Evolutionary conservation across 495 filamentous ascomycete species (phyloP).

Genomic region (Cercophora scortea): DNA sequence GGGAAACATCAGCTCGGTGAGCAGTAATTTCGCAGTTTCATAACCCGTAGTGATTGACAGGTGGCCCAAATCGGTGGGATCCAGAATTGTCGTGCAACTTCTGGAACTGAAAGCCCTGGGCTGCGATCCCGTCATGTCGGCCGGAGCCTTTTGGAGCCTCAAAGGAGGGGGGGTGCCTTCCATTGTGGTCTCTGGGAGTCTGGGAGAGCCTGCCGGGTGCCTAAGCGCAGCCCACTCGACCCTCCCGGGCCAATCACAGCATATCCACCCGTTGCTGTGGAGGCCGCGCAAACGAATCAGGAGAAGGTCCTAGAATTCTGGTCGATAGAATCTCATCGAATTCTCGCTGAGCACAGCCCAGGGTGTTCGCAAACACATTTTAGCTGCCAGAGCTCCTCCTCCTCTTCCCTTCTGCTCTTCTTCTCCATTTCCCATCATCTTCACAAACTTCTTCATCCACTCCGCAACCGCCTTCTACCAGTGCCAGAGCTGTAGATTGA

Average conservation of each 20-base stretch:
- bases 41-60: too few species aligned
- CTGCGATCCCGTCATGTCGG: neutral
- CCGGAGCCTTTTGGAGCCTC: conserved; percentile 15
- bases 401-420: conserved; percentile 4
- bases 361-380: conserved; percentile 23
- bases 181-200: too few species aligned
- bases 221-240: conserved; percentile 7
- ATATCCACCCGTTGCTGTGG: conserved; percentile 15
- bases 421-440: conserved; percentile 14
- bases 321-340: conserved; percentile 34
- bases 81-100: conserved; percentile 6
- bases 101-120: neutral
- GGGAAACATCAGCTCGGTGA: too few species aligned
- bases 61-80: too few species aligned
- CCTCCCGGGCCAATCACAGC: conserved; percentile 17
- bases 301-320: conserved; percentile 22
- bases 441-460: conserved; percentile 7
- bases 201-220: neutral
- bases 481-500: conserved; percentile 12
- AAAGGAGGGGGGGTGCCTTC: conserved; percentile 5
- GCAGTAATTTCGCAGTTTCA: too few species aligned
- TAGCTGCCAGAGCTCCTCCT: conserved; percentile 22
- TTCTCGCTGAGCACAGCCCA: conserved; percentile 20
- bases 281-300: conserved; percentile 24
- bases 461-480: neutral